phyloP scores from a whole-genome alignment of 768 basidiomycete species.

The Pleurotus ostreatus region DNA sequence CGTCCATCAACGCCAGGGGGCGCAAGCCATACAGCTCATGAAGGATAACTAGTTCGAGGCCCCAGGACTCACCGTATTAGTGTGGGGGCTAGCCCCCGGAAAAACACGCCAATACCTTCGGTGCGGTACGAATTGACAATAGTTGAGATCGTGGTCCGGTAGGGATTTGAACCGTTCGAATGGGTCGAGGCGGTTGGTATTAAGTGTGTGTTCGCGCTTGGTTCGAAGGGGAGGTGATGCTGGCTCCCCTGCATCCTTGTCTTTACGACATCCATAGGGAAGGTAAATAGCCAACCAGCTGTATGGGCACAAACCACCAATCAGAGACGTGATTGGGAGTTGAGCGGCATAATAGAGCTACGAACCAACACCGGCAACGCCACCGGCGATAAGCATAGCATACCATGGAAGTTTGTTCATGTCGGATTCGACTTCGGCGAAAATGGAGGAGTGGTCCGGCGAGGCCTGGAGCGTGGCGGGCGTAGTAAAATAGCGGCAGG shows the following conservation, averaged over 20 bases:
- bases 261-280: constrained; percentile 88
- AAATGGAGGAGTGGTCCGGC: constrained; percentile 26
- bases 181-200: constrained; percentile 1
- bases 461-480: constrained; percentile 13
- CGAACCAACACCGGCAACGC: constrained; percentile 62
- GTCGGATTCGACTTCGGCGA: constrained; percentile 28
- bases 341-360: not conserved
- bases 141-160: constrained; percentile 55
- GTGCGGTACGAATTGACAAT: constrained; percentile 53
- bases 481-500: constrained; percentile 44
- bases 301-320: not conserved
- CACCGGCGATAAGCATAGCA: constrained; percentile 68
- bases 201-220: constrained; percentile 13
- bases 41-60: constrained; percentile 1
- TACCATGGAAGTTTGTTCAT: constrained; percentile 41
- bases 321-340: not conserved
- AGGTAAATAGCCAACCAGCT: constrained; percentile 78
- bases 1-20: constrained; percentile 1
- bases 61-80: constrained; percentile 58
- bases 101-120: constrained; percentile 71
- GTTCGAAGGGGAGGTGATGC: not conserved
- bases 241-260: constrained; percentile 74
- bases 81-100: constrained; percentile 74
- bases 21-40: not conserved
- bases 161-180: constrained; percentile 38